phyloP scores from a whole-genome alignment of 1,139 yeast species.

The Blastobotrys aristatus region DNA sequence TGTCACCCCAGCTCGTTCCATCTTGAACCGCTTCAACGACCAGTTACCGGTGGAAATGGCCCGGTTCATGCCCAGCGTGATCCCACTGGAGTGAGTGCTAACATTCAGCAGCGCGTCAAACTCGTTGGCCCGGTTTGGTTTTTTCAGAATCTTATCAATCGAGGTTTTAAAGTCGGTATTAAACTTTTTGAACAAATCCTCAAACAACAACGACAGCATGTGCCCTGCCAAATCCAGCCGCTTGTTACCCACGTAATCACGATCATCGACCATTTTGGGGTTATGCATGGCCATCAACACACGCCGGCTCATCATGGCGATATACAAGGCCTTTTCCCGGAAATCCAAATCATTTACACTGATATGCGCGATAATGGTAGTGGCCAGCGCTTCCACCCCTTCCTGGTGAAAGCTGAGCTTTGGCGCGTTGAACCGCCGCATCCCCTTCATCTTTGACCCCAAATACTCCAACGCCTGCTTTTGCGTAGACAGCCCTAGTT shows the following conservation, averaged over 20 bases:
- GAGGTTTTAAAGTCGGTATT: conserved; percentile 90
- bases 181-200: conserved; percentile 93
- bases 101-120: conserved; percentile 89
- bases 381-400: conserved; percentile 96
- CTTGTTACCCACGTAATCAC: conserved; percentile 98
- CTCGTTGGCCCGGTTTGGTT: conserved; percentile 91
- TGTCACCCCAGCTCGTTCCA: conserved; percentile 99
- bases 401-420: conserved; percentile 79
- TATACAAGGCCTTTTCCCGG: conserved; percentile 87
- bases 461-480: conserved; percentile 89
- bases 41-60: conserved; percentile 98
- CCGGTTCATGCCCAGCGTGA: conserved; percentile 89
- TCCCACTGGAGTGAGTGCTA: conserved; percentile 84
- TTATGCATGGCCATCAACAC: conserved; percentile 94
- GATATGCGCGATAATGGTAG: conserved; percentile 92
- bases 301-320: conserved; percentile 95
- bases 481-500: conserved; percentile 80
- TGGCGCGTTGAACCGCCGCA: conserved; percentile 80
- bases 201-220: conserved; percentile 87
- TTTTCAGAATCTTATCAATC: conserved; percentile 87
- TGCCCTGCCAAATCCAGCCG: conserved; percentile 97
- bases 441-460: conserved; percentile 87
- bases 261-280: conserved; percentile 92
- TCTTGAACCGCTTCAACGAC: conserved; percentile 97
- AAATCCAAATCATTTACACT: conserved; percentile 83